phyloP scores from a whole-genome alignment of 2,329 filamentous ascomycete genomes.

The Penicillium aurantiogriseum region DNA sequence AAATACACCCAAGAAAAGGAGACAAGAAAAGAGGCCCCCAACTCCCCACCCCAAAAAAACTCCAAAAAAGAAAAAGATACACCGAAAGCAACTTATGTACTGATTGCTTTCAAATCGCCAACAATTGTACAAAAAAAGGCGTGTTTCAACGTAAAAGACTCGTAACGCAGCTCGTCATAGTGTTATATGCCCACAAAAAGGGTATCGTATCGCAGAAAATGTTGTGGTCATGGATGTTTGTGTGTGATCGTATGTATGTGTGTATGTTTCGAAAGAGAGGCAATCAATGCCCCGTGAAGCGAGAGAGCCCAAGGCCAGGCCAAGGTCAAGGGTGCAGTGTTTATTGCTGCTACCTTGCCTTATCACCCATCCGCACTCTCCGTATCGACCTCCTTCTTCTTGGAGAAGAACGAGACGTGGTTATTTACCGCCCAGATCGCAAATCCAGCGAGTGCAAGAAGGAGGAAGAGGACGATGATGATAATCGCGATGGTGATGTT shows the following conservation, averaged over 20 bases:
- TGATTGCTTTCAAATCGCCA: not conserved
- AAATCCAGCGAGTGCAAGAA: constrained; percentile 45
- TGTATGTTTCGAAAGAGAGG: not conserved
- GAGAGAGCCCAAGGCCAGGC: not conserved
- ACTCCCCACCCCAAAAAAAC: not conserved
- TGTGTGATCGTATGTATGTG: not conserved
- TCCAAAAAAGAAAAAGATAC: not conserved
- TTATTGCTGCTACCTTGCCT: not conserved
- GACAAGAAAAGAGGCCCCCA: not conserved
- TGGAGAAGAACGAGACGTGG: constrained; percentile 32
- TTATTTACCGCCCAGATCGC: constrained; percentile 37
- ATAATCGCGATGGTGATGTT: constrained; percentile 53
- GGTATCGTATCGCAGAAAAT: constrained; percentile 10
- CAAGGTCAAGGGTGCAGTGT: not conserved
- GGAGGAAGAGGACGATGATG: constrained; percentile 49
- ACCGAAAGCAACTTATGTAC: constrained; percentile 5
- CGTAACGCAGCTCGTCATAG: constrained; percentile 1
- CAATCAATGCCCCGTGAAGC: not conserved
- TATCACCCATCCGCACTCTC: constrained; percentile 28
- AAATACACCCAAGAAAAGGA: not conserved
- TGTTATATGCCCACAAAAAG: not conserved
- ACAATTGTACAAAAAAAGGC: constrained; percentile 2
- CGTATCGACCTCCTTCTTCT: constrained; percentile 32
- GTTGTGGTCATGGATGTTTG: constrained; percentile 4
- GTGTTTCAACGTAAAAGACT: constrained; percentile 2